A percentile compares a stretch with the other conserved stretches of the same genome.
These are phyloP conservation scores for Tetracladium maxilliforme DNA, from an alignment of 2,329 filamentous ascomycete genomes.

Conservation along the genomic window DNA sequence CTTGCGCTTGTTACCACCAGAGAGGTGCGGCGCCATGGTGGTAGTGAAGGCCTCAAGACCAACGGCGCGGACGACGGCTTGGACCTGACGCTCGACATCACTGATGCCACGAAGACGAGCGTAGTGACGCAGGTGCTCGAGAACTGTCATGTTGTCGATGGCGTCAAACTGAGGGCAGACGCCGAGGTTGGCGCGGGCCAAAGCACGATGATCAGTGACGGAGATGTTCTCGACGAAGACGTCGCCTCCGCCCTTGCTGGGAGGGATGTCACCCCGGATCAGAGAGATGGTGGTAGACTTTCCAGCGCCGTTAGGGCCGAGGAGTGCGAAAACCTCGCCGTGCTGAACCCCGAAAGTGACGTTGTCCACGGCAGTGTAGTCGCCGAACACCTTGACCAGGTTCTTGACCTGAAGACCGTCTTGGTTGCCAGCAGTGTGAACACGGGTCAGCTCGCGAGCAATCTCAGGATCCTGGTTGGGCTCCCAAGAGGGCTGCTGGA, in stretches of 20 bases:
- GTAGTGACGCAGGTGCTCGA: constrained; percentile 80
- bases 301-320: constrained; percentile 84
- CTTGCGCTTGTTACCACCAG: constrained; percentile 86
- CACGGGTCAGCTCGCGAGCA: constrained; percentile 45
- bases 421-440: constrained; percentile 31
- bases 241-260: constrained; percentile 52
- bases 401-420: constrained; percentile 55
- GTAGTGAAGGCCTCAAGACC: constrained; percentile 56
- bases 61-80: constrained; percentile 65
- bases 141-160: constrained; percentile 80
- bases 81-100: constrained; percentile 63
- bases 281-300: constrained; percentile 84
- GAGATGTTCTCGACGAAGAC: constrained; percentile 68
- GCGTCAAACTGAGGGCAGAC: constrained; percentile 80
- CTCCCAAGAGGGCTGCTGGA: constrained; percentile 3
- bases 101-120: constrained; percentile 68
- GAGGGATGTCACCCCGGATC: constrained; percentile 73
- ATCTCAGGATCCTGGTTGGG: constrained; percentile 39
- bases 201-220: constrained; percentile 55
- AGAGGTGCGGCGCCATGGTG: constrained; percentile 66
- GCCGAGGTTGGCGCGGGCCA: constrained; percentile 65
- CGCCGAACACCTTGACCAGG: constrained; percentile 65
- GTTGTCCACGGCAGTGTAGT: constrained; percentile 72
- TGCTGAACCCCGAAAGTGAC: constrained; percentile 69
- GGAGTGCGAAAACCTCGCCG: constrained; percentile 74